Conservation (phyloP, 2,329 filamentous ascomycete species). For the Calonectria pteridis region DNA sequence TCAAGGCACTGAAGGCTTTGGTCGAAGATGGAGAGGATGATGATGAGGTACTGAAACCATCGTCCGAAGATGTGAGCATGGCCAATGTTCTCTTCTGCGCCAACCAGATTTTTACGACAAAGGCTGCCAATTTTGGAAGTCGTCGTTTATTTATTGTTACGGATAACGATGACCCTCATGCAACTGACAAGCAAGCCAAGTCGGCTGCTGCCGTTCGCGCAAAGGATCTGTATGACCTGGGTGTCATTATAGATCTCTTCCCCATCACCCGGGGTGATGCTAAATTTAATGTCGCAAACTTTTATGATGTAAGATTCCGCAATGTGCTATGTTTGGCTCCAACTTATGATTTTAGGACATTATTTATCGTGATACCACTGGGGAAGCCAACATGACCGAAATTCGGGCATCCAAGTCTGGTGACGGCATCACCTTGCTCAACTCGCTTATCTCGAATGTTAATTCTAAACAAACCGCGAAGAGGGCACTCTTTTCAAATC, state of each 20-base stretch:
- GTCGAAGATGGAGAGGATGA: constrained; percentile 83
- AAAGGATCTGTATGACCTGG: constrained; percentile 94
- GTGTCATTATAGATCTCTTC: constrained; percentile 92
- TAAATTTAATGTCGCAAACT: constrained; percentile 84
- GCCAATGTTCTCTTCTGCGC: constrained; percentile 93
- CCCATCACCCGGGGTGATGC: constrained; percentile 80
- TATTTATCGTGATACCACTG: constrained; percentile 82
- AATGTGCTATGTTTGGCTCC: neutral
- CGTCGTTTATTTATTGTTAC: constrained; percentile 95
- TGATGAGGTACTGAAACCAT: constrained; percentile 76
- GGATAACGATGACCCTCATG: constrained; percentile 90
- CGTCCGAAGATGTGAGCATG: constrained; percentile 80
- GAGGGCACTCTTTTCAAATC: constrained; percentile 84
- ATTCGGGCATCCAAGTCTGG: constrained; percentile 75
- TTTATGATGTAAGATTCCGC: constrained; percentile 80
- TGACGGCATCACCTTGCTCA: constrained; percentile 83
- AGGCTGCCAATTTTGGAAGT: constrained; percentile 93
- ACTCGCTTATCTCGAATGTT: constrained; percentile 86
- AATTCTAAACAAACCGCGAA: constrained; percentile 91
- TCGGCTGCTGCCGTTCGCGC: constrained; percentile 87
- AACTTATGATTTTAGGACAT: constrained; percentile 73
- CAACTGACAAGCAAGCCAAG: constrained; percentile 76
- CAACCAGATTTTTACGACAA: constrained; percentile 96
- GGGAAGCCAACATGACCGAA: constrained; percentile 69
- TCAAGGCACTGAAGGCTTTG: constrained; percentile 81